Evolutionary conservation across 2,329 filamentous ascomycete genomes (phyloP).

Genomic region (Colletotrichum trifolii): DNA sequence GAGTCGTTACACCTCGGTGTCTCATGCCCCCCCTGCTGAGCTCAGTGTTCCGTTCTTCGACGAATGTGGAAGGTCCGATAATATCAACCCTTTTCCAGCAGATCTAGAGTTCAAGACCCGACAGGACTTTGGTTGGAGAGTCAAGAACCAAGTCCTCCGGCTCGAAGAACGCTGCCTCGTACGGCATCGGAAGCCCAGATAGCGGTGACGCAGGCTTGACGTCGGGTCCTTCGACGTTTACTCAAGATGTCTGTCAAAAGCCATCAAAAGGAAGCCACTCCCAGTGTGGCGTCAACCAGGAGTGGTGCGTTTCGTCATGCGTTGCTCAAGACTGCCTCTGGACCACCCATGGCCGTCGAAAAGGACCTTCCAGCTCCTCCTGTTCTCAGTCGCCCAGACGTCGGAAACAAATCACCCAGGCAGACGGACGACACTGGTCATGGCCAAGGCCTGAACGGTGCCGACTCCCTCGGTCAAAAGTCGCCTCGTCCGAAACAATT

Average conservation of each 20-base stretch:
- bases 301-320: slow-evolving; percentile 37
- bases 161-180: too few species aligned
- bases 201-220: slow-evolving; percentile 48
- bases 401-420: slow-evolving; percentile 19
- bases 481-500: background rate
- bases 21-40: too few species aligned
- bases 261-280: slow-evolving; percentile 5
- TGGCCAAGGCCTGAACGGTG: slow-evolving; percentile 3
- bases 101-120: too few species aligned
- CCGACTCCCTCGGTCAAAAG: slow-evolving; percentile 16
- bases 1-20: too few species aligned
- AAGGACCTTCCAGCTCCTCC: slow-evolving; percentile 39
- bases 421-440: background rate
- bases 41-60: too few species aligned
- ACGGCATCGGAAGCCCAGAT: slow-evolving; percentile 10
- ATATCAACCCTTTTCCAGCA: too few species aligned
- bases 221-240: slow-evolving; percentile 45
- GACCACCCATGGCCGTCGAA: slow-evolving; percentile 36
- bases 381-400: slow-evolving; percentile 29
- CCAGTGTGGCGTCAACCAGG: slow-evolving; percentile 24
- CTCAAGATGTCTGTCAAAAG: slow-evolving; percentile 38
- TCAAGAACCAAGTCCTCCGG: too few species aligned
- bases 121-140: too few species aligned
- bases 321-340: slow-evolving; percentile 41
- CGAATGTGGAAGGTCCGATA: too few species aligned